These are phyloP conservation scores for Cadophora luteo-olivacea DNA, from an alignment of 2,329 filamentous ascomycete genomes.

Conservation along the genomic window DNA sequence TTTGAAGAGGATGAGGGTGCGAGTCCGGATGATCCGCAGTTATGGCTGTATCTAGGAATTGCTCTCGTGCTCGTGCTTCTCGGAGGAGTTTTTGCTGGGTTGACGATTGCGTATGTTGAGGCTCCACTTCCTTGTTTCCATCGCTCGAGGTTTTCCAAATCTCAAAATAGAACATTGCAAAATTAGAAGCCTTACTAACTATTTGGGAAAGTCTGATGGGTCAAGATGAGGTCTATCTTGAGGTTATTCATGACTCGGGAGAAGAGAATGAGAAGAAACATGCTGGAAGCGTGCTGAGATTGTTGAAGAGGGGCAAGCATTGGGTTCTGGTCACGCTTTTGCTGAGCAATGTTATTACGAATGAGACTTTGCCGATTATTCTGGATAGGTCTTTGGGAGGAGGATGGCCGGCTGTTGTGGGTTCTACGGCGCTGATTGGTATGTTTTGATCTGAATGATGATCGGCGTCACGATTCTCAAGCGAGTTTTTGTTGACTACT, in stretches of 20 bases:
- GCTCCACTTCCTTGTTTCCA: neutral
- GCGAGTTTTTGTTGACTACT: conserved; percentile 1
- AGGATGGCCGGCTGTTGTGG: conserved; percentile 91
- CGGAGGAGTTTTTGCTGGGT: conserved; percentile 90
- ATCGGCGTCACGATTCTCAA: neutral
- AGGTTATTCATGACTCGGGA: conserved; percentile 87
- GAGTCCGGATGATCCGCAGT: conserved; percentile 63
- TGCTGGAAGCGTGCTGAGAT: conserved; percentile 77
- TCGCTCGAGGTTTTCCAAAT: neutral
- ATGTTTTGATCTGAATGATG: conserved; percentile 44
- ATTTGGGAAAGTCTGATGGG: conserved; percentile 47
- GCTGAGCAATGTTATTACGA: conserved; percentile 96
- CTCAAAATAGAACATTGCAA: neutral
- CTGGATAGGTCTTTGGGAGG: conserved; percentile 93
- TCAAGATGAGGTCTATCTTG: conserved; percentile 94
- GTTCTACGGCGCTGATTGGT: conserved; percentile 94
- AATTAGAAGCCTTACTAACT: neutral
- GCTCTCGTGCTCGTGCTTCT: conserved; percentile 85
- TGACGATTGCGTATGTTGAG: conserved; percentile 79
- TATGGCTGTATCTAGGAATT: conserved; percentile 83
- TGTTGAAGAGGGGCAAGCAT: conserved; percentile 90
- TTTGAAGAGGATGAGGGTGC: neutral
- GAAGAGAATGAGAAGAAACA: conserved; percentile 87
- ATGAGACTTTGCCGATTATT: conserved; percentile 94
- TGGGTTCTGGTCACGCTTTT: conserved; percentile 97